A percentile compares a stretch with the other conserved stretches of the same genome.
phyloP scores from a whole-genome alignment of 768 basidiomycete species.

The Amanita molliuscula region DNA sequence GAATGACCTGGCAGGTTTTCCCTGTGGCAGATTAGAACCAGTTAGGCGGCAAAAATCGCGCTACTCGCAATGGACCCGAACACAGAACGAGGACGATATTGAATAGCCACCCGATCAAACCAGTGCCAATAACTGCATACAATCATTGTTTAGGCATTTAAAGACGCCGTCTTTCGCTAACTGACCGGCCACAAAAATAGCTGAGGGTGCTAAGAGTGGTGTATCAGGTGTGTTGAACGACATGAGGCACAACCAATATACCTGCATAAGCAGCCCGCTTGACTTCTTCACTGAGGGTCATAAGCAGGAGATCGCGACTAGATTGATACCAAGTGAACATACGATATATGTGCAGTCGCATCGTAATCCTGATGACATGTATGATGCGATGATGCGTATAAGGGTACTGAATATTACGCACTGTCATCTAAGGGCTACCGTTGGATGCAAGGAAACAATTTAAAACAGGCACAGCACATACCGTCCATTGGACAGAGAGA shows the following conservation, averaged over 20 bases:
- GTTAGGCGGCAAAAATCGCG: background rate
- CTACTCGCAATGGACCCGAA: slow-evolving; percentile 59
- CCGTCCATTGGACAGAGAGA: slow-evolving; percentile 83
- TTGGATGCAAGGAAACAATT: background rate
- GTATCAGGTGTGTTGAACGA: slow-evolving; percentile 7
- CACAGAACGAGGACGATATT: slow-evolving; percentile 85
- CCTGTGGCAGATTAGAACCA: slow-evolving; percentile 19
- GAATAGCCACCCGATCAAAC: slow-evolving; percentile 74
- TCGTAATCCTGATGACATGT: slow-evolving; percentile 53
- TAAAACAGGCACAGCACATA: slow-evolving; percentile 21
- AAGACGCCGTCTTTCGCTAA: background rate
- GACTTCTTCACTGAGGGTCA: slow-evolving; percentile 55
- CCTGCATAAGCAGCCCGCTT: slow-evolving; percentile 71
- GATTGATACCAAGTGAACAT: slow-evolving; percentile 17
- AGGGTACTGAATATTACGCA: slow-evolving; percentile 15
- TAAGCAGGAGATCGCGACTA: slow-evolving; percentile 4
- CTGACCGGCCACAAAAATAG: slow-evolving; percentile 51
- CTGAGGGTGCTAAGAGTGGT: slow-evolving; percentile 32
- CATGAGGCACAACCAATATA: slow-evolving; percentile 13
- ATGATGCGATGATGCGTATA: background rate
- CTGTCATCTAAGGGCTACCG: slow-evolving; percentile 39
- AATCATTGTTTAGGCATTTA: background rate
- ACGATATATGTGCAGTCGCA: slow-evolving; percentile 78
- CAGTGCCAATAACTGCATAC: slow-evolving; percentile 55
- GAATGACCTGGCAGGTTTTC: slow-evolving; percentile 60